A percentile compares a stretch with the other conserved stretches of the same genome.
These are phyloP conservation scores for Cyberlindnera euphorbiae DNA, from an alignment of 805 yeast genomes.

Conservation along the genomic window DNA sequence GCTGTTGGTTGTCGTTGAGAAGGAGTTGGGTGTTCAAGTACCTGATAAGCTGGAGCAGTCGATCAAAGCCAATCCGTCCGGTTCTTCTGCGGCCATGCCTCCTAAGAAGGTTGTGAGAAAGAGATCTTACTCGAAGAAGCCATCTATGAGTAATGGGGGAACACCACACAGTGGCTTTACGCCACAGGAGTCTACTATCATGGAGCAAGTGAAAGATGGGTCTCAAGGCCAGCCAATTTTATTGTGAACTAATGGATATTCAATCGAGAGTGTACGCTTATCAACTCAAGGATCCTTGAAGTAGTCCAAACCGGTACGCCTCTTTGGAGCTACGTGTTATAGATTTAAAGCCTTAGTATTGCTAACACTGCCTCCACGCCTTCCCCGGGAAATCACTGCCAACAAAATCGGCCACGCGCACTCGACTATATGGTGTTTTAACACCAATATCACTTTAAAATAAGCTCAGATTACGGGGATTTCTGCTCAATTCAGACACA, in stretches of 20 bases:
- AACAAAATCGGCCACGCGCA: no score
- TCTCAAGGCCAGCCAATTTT: slow-evolving; percentile 23
- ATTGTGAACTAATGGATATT: slow-evolving; percentile 8
- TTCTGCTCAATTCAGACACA: no score
- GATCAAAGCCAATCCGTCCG: slow-evolving; percentile 59
- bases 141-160: slow-evolving; percentile 4
- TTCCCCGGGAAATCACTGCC: no score
- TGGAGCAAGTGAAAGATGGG: slow-evolving; percentile 11
- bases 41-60: slow-evolving; percentile 67
- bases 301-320: no score
- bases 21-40: slow-evolving; percentile 45
- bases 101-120: slow-evolving; percentile 15
- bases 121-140: slow-evolving; percentile 22
- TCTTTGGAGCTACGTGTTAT: no score
- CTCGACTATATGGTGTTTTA: no score
- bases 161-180: slow-evolving; percentile 14
- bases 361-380: no score
- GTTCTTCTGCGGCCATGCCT: no score
- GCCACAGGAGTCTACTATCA: slow-evolving; percentile 9
- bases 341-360: no score
- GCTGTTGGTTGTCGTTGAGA: slow-evolving; percentile 41
- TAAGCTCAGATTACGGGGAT: no score
- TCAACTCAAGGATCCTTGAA: not conserved
- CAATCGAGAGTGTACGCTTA: not conserved
- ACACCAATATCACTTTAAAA: not conserved